These are phyloP conservation scores for Xylariales sp. DNA, from an alignment of 2,329 filamentous ascomycete species.

Conservation along the genomic window DNA sequence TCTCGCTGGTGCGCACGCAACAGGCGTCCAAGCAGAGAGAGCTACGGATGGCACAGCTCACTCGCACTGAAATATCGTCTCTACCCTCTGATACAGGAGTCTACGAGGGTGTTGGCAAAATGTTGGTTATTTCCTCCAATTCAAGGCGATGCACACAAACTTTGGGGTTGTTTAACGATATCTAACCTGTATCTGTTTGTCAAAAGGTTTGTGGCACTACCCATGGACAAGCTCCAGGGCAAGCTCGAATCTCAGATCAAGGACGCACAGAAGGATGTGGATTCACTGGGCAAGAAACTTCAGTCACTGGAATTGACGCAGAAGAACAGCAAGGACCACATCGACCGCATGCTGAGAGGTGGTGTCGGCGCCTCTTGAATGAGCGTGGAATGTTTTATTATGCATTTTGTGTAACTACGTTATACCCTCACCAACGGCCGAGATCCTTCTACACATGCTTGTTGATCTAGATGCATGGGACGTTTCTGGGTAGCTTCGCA, in stretches of 20 bases:
- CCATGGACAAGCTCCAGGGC: conserved; percentile 66
- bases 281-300: conserved; percentile 80
- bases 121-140: no score
- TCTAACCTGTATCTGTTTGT: no score
- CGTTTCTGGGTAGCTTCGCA: no score
- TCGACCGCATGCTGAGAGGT: conserved; percentile 76
- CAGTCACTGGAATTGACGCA: conserved; percentile 92
- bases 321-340: conserved; percentile 88
- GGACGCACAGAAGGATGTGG: conserved; percentile 71
- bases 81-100: conserved; percentile 73
- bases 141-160: no score
- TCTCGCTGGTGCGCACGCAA: conserved; percentile 78
- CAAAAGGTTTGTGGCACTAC: conserved; percentile 9
- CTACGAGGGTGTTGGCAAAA: conserved; percentile 96
- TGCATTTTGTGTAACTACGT: no score
- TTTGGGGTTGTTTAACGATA: no score
- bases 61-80: conserved; percentile 74
- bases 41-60: conserved; percentile 82
- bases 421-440: no score
- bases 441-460: no score
- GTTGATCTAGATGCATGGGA: no score
- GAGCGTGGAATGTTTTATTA: no score
- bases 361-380: conserved; percentile 27
- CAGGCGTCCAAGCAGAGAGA: conserved; percentile 84
- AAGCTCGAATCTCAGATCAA: conserved; percentile 73